Evolutionary conservation across 805 yeast species (phyloP).

Genomic region (Candida sanyiensis): DNA sequence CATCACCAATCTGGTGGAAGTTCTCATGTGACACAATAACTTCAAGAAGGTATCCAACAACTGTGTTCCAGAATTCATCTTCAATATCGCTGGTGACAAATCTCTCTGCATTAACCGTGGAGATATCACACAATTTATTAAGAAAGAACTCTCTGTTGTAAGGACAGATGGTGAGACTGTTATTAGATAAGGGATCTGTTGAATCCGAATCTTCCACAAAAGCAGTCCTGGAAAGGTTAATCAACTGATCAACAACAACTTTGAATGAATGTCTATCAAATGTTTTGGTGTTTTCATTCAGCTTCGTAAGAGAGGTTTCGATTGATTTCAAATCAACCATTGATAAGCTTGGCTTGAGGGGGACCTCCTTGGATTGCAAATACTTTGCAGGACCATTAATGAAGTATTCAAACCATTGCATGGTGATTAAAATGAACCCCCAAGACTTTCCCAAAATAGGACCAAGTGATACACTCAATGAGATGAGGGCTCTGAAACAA

Average conservation of each 20-base stretch:
- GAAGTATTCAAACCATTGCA: constrained; percentile 76
- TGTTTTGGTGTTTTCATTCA: constrained; percentile 55
- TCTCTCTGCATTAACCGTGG: constrained; percentile 46
- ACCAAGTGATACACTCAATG: constrained; percentile 79
- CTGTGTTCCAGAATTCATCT: constrained; percentile 40
- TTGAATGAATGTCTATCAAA: constrained; percentile 48
- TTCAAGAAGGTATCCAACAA: constrained; percentile 41
- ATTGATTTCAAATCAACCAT: constrained; percentile 45
- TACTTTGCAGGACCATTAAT: constrained; percentile 52
- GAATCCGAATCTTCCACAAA: constrained; percentile 12
- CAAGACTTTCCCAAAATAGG: constrained; percentile 63
- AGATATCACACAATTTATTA: constrained; percentile 45
- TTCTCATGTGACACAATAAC: constrained; percentile 46
- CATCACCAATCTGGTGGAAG: constrained; percentile 13
- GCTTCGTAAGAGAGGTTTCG: constrained; percentile 50
- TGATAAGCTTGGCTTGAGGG: constrained; percentile 37
- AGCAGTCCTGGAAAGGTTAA: constrained; percentile 34
- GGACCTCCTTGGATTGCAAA: constrained; percentile 34
- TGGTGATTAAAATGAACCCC: constrained; percentile 53
- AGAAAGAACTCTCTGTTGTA: constrained; percentile 54
- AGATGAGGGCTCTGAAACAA: constrained; percentile 72
- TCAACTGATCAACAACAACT: constrained; percentile 42
- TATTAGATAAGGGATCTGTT: constrained; percentile 22
- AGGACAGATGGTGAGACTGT: constrained; percentile 33
- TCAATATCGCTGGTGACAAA: constrained; percentile 37